These are phyloP conservation scores for Tritrichomonas foetus DNA, from an alignment of 208 protist species.

Conservation along the genomic window DNA sequence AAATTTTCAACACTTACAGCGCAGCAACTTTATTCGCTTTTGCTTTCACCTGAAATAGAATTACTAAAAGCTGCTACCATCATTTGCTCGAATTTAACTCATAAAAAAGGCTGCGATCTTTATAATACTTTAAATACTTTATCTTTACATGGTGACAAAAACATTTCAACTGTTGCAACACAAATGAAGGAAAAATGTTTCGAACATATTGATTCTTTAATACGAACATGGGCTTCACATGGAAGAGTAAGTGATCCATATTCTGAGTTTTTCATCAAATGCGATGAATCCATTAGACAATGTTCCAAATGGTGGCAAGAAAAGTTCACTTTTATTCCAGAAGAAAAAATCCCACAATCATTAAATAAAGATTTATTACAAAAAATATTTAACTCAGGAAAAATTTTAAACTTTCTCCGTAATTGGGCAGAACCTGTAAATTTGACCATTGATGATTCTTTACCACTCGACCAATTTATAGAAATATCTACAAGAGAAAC, in stretches of 20 bases:
- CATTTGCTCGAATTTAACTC: neutral
- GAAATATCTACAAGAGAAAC: neutral
- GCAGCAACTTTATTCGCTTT: neutral
- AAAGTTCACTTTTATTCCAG: neutral
- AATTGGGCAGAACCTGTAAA: neutral
- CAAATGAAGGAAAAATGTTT: neutral
- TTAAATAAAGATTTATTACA: neutral
- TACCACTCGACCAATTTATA: neutral
- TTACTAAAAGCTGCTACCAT: neutral
- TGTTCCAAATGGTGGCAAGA: neutral
- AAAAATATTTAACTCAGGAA: neutral
- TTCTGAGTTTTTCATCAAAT: conserved; percentile 7
- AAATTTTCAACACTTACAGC: neutral
- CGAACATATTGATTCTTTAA: neutral
- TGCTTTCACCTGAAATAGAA: neutral
- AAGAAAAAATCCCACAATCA: neutral
- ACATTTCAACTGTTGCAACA: neutral
- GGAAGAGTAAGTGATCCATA: neutral
- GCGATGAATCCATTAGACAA: neutral
- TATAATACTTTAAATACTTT: conserved; percentile 7
- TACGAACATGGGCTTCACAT: neutral
- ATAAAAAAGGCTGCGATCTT: neutral
- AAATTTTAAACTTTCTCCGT: conserved; percentile 24
- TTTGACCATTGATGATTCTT: neutral
- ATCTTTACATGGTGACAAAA: neutral